Percentiles rank a stretch among this genome's conserved stretches.
These are phyloP conservation scores for Diplosphaera chodatii DNA, from an alignment of 139 green algal genomes.

Conservation along the genomic window DNA sequence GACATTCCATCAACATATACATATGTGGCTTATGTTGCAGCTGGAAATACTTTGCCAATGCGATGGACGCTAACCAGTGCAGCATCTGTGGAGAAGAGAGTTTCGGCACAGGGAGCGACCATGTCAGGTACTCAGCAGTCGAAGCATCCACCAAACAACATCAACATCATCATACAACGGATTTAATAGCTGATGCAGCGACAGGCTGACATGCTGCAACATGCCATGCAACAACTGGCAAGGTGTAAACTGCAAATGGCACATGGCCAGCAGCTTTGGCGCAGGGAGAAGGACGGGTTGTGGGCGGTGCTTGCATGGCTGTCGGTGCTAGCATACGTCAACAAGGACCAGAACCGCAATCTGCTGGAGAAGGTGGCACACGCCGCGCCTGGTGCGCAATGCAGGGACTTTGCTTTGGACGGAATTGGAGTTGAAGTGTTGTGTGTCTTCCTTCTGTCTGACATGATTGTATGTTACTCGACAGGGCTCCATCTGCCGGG, in stretches of 20 bases:
- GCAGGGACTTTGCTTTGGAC: no score
- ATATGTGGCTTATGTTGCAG: conserved; percentile 18
- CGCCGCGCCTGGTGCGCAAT: conserved; percentile 1
- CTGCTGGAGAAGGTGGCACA: conserved; percentile 3
- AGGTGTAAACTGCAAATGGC: no score
- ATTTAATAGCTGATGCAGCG: background rate
- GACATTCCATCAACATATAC: no score
- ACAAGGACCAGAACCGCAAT: conserved; percentile 26
- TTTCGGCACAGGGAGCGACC: conserved; percentile 88
- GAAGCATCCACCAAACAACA: no score
- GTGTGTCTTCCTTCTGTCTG: no score
- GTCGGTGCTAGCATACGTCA: conserved; percentile 76
- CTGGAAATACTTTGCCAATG: conserved; percentile 95
- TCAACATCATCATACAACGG: no score
- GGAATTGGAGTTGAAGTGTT: no score
- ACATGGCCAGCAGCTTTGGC: background rate
- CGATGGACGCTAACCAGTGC: conserved; percentile 86
- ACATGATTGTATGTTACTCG: no score
- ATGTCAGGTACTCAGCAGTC: conserved; percentile 62
- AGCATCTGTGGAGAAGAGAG: conserved; percentile 87
- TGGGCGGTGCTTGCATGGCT: conserved; percentile 87
- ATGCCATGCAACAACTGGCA: no score
- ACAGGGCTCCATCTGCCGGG: conserved; percentile 37
- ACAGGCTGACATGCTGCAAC: background rate
- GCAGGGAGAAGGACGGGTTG: conserved; percentile 89